Percentiles rank a stretch among this genome's conserved stretches.
Evolutionary conservation across 2,329 filamentous ascomycete species (phyloP).

Genomic region (Fusarium avenaceum): DNA sequence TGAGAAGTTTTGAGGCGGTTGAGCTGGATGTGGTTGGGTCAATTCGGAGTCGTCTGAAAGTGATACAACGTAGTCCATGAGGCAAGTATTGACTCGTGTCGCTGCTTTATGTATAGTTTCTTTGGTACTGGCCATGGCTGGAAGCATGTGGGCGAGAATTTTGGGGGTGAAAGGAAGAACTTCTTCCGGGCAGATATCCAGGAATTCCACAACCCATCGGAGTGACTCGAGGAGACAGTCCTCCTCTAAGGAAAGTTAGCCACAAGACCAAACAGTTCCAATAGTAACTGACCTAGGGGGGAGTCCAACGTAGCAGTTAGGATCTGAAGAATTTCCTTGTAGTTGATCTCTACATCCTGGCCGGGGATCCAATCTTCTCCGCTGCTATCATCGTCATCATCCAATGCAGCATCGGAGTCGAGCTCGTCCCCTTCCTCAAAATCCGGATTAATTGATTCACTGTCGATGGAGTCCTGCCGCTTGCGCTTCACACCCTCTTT

Average conservation of each 20-base stretch:
- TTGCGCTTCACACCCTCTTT: conserved; percentile 77
- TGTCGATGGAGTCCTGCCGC: conserved; percentile 77
- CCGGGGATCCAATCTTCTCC: conserved; percentile 98
- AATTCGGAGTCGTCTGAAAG: conserved; percentile 77
- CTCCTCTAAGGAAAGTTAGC: conserved; percentile 73
- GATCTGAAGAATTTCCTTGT: conserved; percentile 91
- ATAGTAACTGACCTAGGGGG: conserved; percentile 71
- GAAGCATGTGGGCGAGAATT: conserved; percentile 90
- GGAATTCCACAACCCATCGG: conserved; percentile 95
- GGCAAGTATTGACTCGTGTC: conserved; percentile 86
- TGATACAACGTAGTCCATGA: conserved; percentile 95
- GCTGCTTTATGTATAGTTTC: conserved; percentile 91
- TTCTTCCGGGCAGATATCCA: conserved; percentile 97
- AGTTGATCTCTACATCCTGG: conserved; percentile 95
- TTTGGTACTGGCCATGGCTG: conserved; percentile 91
- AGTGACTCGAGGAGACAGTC: conserved; percentile 92
- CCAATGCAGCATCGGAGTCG: conserved; percentile 68
- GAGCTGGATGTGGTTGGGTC: conserved; percentile 42
- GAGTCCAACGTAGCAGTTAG: conserved; percentile 90
- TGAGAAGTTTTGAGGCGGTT: conserved; percentile 50
- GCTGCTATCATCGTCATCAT: conserved; percentile 71
- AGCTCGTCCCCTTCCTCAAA: conserved; percentile 73
- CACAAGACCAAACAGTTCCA: background rate
- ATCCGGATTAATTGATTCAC: conserved; percentile 69
- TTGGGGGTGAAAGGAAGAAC: conserved; percentile 95